A percentile compares a stretch with the other conserved stretches of the same genome.
These are phyloP conservation scores for Ceratorhiza oryzae-sativae DNA, from an alignment of 1,284 basidiomycete species.

Conservation along the genomic window DNA sequence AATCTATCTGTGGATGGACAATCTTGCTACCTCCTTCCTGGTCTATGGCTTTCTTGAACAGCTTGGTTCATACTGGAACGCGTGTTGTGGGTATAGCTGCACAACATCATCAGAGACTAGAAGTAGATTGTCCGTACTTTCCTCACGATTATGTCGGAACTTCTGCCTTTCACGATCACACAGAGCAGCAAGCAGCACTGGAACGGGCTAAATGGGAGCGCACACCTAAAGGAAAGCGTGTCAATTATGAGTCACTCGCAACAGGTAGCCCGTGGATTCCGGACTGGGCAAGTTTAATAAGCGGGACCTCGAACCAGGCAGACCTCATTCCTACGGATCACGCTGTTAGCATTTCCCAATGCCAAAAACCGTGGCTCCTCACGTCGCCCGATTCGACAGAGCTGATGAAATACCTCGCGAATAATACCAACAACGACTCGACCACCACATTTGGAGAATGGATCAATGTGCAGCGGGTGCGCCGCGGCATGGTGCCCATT, in stretches of 20 bases:
- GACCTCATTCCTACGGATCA: conserved; percentile 57
- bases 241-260: conserved; percentile 71
- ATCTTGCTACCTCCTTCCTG: conserved; percentile 84
- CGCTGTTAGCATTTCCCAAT: conserved; percentile 39
- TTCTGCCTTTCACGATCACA: conserved; percentile 60
- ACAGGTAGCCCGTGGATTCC: conserved; percentile 75
- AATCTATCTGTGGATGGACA: conserved; percentile 80
- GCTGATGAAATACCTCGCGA: not conserved
- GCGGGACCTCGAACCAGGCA: conserved; percentile 50
- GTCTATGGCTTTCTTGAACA: conserved; percentile 85
- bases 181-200: conserved; percentile 57
- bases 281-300: conserved; percentile 73
- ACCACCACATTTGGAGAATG: conserved; percentile 58
- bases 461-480: conserved; percentile 63
- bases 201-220: conserved; percentile 73
- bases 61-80: conserved; percentile 79
- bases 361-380: conserved; percentile 41
- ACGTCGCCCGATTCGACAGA: not conserved
- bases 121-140: conserved; percentile 75
- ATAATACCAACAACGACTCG: conserved; percentile 39
- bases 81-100: conserved; percentile 84
- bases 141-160: conserved; percentile 81
- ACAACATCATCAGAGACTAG: conserved; percentile 75
- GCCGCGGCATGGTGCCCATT: conserved; percentile 57
- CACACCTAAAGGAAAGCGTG: conserved; percentile 84